Percentiles rank a stretch among this genome's conserved stretches.
These are phyloP conservation scores for Gleditsia sinensis DNA, from an alignment of 306 rosid species.

Conservation along the genomic window DNA sequence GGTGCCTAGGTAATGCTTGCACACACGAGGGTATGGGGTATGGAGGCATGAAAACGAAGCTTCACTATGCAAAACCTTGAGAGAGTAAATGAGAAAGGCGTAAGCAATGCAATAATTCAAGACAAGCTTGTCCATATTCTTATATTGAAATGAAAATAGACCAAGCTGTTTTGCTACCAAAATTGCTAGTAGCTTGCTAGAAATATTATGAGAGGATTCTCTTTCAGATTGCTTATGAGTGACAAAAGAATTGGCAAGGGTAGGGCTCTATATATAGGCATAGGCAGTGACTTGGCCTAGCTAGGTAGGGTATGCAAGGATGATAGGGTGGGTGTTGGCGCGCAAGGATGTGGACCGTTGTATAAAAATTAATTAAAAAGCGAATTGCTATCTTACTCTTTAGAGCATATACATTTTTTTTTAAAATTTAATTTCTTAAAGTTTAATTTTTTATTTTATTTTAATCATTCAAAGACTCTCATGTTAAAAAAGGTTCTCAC, in stretches of 20 bases:
- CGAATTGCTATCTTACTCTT: too few species aligned
- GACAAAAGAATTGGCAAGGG: conserved; percentile 10
- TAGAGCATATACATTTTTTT: too few species aligned
- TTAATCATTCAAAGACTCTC: too few species aligned
- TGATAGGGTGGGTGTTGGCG: conserved; percentile 28
- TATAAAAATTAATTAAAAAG: too few species aligned
- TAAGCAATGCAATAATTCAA: conserved; percentile 37
- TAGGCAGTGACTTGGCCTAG: conserved; percentile 27
- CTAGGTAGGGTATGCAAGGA: conserved; percentile 27
- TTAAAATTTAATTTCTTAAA: too few species aligned
- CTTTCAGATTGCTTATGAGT: conserved; percentile 22
- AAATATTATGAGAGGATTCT: neutral
- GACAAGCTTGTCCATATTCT: conserved; percentile 41
- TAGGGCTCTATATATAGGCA: conserved; percentile 50
- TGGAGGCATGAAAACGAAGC: conserved; percentile 54
- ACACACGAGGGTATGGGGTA: conserved; percentile 72
- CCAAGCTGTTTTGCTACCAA: too few species aligned
- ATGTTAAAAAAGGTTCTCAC: too few species aligned
- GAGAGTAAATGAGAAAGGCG: conserved; percentile 28
- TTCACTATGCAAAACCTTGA: conserved; percentile 38
- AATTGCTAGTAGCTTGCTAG: neutral
- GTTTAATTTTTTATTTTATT: too few species aligned
- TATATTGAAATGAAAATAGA: too few species aligned
- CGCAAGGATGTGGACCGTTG: too few species aligned
- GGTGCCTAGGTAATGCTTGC: conserved; percentile 48